Evolutionary conservation across 208 protist genomes (phyloP), one percentile per base, ranked within the genome.

Genomic region (Histomonas meleagridis): DNA sequence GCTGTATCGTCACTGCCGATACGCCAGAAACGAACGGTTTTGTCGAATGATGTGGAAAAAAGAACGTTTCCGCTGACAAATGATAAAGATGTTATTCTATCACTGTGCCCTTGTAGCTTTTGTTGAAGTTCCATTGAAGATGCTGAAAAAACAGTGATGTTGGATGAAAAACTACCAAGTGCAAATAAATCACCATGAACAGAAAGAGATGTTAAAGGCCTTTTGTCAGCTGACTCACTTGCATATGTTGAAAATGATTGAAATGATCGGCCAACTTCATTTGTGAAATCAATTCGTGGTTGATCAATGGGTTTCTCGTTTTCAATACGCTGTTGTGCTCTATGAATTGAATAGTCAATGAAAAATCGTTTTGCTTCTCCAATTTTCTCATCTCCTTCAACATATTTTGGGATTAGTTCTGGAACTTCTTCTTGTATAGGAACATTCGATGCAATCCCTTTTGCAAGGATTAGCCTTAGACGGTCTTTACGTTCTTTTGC

Each of bases 11-110:
- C 46, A n/a, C n/a, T n/a, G n/a, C n/a, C n/a, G n/a, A n/a, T n/a
- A n/a, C n/a, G n/a, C 76, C 76, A 86, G 38, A 86, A 55, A 55
- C 46, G 26, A n/a, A 86, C 46, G 0, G 76, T 86, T 86, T 55
- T 51, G 46, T 86, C 76, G 5, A 46, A 16, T 38, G 76, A 86
- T 38, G 76, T 18, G 12, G 76, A 43, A 18, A 86, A n/a, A 18
- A 40, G n/a, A 38, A 86, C 55, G 16, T 0, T 0, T 38, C 55
- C 35, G 18, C 32, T 86, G 14, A 86, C 26, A 55, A 86, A 86
- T 18, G 7, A 2, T 38, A 46, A 7, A 18, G 43, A 12, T 35
- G 46, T 86, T 10, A 86, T 49, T 86, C 46, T 51, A 26, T 86
- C 28, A 1, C 46, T 55, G 18, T 86, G 76, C 9, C 46, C 35